A percentile compares a stretch with the other conserved stretches of the same genome.
Conservation (phyloP, 208 protist genomes). For the Leishmania tarentolae region DNA sequence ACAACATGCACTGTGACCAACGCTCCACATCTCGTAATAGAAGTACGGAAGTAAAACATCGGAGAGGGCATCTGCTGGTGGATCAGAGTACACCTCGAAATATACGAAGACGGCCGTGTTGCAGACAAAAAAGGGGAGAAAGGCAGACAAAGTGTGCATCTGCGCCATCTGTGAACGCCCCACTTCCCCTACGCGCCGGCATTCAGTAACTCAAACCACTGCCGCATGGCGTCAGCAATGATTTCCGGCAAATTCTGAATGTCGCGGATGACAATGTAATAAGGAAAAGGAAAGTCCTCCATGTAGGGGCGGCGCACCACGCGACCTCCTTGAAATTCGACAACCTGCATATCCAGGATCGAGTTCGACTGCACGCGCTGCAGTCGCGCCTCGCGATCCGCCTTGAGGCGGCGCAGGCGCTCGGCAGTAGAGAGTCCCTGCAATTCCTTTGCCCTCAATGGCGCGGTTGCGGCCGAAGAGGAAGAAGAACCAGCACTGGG, state of each 20-base stretch:
- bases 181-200: constrained; percentile 25
- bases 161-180: background rate
- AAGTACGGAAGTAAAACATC: background rate
- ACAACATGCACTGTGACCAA: background rate
- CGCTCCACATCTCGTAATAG: background rate
- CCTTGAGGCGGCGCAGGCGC: constrained; percentile 86
- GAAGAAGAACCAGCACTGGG: background rate
- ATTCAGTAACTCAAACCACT: constrained; percentile 98
- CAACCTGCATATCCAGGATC: constrained; percentile 91
- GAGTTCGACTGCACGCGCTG: constrained; percentile 87
- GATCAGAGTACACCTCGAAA: background rate
- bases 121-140: background rate
- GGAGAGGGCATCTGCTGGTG: background rate
- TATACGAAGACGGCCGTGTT: constrained; percentile 1
- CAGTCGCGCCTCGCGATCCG: constrained; percentile 77
- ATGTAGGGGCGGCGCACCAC: constrained; percentile 95
- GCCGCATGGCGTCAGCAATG: constrained; percentile 98
- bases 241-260: constrained; percentile 96
- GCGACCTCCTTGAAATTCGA: constrained; percentile 84
- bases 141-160: background rate
- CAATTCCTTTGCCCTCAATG: constrained; percentile 53
- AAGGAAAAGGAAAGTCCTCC: constrained; percentile 99
- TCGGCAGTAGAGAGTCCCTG: constrained; percentile 74
- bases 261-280: constrained; percentile 99
- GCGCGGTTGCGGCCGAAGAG: constrained; percentile 2